Evolutionary conservation across 768 basidiomycete species (phyloP), one percentile per base, ranked within the genome.

Genomic region (Floccularia luteovirens): DNA sequence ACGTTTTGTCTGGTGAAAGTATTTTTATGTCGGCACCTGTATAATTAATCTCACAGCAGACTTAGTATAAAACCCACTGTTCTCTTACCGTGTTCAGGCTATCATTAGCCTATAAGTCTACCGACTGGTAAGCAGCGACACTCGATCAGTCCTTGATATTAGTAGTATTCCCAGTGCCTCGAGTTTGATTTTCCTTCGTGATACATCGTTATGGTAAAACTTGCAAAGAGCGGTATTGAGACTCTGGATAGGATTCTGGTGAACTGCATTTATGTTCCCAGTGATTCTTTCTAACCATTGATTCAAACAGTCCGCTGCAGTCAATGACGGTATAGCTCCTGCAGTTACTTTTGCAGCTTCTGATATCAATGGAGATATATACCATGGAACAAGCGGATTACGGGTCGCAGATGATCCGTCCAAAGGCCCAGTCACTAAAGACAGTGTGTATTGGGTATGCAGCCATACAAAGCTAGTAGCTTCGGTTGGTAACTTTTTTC

Each of bases 401-500:
- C 36, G 49, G 12, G 36, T 51, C 24, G 35, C 51, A n/a, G 47
- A 49, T 27, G 58, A 64, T 33, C 48, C 55, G n/a, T 43, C 53
- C 1, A 51, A 52, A 30, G 54, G 45, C 2, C 32, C 31, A 3
- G 43, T 63, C 10, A 46, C 48, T 16, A 46, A 48, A 16, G 54
- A 61, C 36, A 52, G 50, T 14, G 42, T 62, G 22, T 58, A 60
- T 41, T 63, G 62, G 62, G 47, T 66, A n/a, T 64, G 62, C 46
- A 66, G 64, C 39, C 54, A 57, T 47, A 62, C 61, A 1, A 64
- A 66, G 41, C 42, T 64, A 22, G 40, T 63, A 13, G 52, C 55
- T 14, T 51, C 60, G 16, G 64, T 63, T 42, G 4, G 60, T 46
- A 20, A 21, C 14, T 28, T 28, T 14, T 28, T 8, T 20, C 36